Conservation (phyloP, 1,284 basidiomycete genomes). For the Trametes hirsuta region DNA sequence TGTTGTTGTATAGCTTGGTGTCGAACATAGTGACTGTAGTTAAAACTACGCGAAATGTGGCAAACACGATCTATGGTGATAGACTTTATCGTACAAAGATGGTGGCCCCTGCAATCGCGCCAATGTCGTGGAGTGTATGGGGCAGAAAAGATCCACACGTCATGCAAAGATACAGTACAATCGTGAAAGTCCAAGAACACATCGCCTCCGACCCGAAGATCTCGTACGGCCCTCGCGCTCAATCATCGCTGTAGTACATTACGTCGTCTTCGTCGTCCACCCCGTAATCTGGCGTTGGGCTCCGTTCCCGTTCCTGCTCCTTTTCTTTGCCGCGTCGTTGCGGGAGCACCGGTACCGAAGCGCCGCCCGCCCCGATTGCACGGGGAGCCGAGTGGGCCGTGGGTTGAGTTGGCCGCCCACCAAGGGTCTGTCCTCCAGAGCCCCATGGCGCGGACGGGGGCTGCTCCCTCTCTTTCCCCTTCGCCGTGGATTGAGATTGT, state of each 20-base stretch:
- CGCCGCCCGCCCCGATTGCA: slow-evolving; percentile 55
- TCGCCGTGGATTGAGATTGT: slow-evolving; percentile 31
- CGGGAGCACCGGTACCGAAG: slow-evolving; percentile 49
- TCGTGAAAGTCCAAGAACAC: slow-evolving; percentile 6
- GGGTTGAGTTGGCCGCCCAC: slow-evolving; percentile 41
- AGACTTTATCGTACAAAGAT: slow-evolving; percentile 10
- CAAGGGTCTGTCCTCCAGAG: slow-evolving; percentile 56
- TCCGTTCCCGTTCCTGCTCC: slow-evolving; percentile 45
- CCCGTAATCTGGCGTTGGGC: slow-evolving; percentile 76
- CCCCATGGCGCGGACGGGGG: slow-evolving; percentile 50
- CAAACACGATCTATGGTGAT: slow-evolving; percentile 18
- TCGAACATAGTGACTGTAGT: not conserved
- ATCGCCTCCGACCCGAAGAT: not conserved
- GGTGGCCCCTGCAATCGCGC: not conserved
- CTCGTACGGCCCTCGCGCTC: not conserved
- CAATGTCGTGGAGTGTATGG: not conserved
- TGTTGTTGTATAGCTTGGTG: not conserved
- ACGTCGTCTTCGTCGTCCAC: slow-evolving; percentile 76
- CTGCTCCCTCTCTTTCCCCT: slow-evolving; percentile 61
- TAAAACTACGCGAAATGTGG: slow-evolving; percentile 1
- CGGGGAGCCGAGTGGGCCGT: slow-evolving; percentile 31
- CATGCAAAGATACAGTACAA: not conserved
- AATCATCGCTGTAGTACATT: slow-evolving; percentile 80
- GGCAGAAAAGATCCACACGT: not conserved
- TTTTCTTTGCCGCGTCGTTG: slow-evolving; percentile 41